Evolutionary conservation across 2,329 filamentous ascomycete species (phyloP).

Genomic region (Chalaropsis thielavioides): DNA sequence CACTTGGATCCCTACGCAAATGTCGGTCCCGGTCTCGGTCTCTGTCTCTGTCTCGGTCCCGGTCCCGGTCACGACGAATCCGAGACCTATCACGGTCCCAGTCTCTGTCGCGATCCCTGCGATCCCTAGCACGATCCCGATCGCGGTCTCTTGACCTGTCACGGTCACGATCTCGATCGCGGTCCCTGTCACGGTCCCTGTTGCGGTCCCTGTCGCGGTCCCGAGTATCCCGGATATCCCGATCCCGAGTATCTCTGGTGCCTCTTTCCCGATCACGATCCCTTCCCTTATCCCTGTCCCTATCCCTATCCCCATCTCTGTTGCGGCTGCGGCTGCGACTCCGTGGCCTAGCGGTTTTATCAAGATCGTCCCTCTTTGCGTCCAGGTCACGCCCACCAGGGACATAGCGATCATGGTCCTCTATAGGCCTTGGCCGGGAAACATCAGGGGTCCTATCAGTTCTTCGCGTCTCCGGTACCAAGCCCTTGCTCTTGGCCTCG

Average conservation of each 20-base stretch:
- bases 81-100: neutral
- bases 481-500: conserved; percentile 44
- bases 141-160: conserved; percentile 23
- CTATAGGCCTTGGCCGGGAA: conserved; percentile 20
- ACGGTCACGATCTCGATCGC: conserved; percentile 22
- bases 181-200: conserved; percentile 21
- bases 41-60: conserved; percentile 22
- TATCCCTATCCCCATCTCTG: conserved; percentile 21
- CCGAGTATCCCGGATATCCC: conserved; percentile 22
- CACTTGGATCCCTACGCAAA: neutral
- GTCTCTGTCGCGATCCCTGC: conserved; percentile 22
- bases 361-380: conserved; percentile 8
- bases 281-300: neutral
- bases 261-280: conserved; percentile 24
- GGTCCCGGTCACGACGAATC: conserved; percentile 20
- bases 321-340: conserved; percentile 25
- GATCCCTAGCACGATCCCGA: conserved; percentile 22
- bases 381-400: conserved; percentile 30
- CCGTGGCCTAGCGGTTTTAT: conserved; percentile 20
- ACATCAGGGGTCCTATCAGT: conserved; percentile 33
- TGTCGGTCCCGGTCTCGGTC: conserved; percentile 16
- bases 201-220: conserved; percentile 25
- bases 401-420: conserved; percentile 32
- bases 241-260: conserved; percentile 22
- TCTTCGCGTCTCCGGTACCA: conserved; percentile 26